Evolutionary conservation across 768 basidiomycete genomes (phyloP), one percentile per base, ranked within the genome.

Genomic region (Butyriboletus loyo): DNA sequence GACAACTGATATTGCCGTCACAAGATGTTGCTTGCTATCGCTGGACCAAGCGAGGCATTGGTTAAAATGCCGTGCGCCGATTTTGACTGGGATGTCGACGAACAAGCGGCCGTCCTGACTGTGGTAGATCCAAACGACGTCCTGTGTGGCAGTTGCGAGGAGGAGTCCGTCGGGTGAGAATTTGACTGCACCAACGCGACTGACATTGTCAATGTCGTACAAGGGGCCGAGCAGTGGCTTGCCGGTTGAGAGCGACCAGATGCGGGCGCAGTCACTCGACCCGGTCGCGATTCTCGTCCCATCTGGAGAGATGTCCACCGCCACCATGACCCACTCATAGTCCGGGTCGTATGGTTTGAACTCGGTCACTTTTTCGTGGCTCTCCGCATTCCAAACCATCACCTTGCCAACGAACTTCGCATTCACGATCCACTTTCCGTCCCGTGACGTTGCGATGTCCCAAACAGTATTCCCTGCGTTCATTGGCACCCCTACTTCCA

Each of bases 51-150:
- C 30, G 8, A 44, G 21, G 5, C n/a, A 31, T 8, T 30, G 28
- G n/a, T 13, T 19, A 13, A 2, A 3, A n/a, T n/a, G n/a, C 5
- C 0, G 2, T 7, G 13, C 8, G 21, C 4, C 13, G n/a, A 11
- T 13, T 5, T 3, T 0, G 11, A 28, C 14, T n/a, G n/a, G 13
- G 6, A 28, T 7, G 9, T 42, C 3, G 13, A 28, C 7, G 6
- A 25, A 15, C 5, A 11, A 5, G 17, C 6, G 10, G 5, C 27
- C 41, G 3, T 43, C 5, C n/a, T 19, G 3, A 11, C 41, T 28
- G 27, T 28, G 7, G n/a, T 43, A 28, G 13, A 43, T 19, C 7
- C n/a, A n/a, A 7, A 42, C n/a, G 7, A 4, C 5, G 5, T 4
- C 6, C 8, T 10, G 5, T 10, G 27, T n/a, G 2, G 39, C 10